A percentile compares a stretch with the other conserved stretches of the same genome.
Conservation (phyloP, 78 protist species). For the Cyanophora paradoxa region DNA sequence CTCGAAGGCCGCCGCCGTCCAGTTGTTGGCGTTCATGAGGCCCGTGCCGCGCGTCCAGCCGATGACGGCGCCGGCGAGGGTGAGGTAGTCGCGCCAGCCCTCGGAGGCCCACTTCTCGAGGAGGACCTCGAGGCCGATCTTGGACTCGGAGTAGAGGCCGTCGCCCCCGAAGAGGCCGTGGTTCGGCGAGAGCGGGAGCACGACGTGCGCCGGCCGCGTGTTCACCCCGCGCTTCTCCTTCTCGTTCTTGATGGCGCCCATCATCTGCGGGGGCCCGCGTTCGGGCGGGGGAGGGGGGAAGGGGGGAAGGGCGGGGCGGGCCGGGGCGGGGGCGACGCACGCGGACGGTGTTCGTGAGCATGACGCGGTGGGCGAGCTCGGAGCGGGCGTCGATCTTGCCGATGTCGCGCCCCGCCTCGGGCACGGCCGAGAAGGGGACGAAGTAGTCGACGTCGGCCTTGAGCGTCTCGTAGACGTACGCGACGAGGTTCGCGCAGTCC, state of each 20-base stretch:
- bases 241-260: conserved; percentile 34
- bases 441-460: conserved; percentile 37
- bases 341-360: conserved; percentile 52
- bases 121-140: conserved; percentile 53
- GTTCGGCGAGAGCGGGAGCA: conserved; percentile 57
- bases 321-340: too few species aligned
- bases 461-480: conserved; percentile 10
- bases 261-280: too few species aligned
- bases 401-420: conserved; percentile 50
- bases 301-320: too few species aligned
- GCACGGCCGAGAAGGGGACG: conserved; percentile 57
- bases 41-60: conserved; percentile 73
- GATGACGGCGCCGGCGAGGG: background rate
- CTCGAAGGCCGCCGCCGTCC: conserved; percentile 36
- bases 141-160: conserved; percentile 61
- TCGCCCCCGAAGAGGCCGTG: conserved; percentile 62
- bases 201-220: conserved; percentile 15
- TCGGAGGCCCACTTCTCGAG: conserved; percentile 48
- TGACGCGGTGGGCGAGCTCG: conserved; percentile 54
- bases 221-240: background rate
- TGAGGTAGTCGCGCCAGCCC: conserved; percentile 25
- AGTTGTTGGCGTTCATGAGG: conserved; percentile 49
- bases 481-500: conserved; percentile 32
- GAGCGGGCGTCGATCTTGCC: conserved; percentile 34
- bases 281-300: too few species aligned